phyloP scores from a whole-genome alignment of 2,329 filamentous ascomycete genomes.

The Sphaerulina vaccinii region DNA sequence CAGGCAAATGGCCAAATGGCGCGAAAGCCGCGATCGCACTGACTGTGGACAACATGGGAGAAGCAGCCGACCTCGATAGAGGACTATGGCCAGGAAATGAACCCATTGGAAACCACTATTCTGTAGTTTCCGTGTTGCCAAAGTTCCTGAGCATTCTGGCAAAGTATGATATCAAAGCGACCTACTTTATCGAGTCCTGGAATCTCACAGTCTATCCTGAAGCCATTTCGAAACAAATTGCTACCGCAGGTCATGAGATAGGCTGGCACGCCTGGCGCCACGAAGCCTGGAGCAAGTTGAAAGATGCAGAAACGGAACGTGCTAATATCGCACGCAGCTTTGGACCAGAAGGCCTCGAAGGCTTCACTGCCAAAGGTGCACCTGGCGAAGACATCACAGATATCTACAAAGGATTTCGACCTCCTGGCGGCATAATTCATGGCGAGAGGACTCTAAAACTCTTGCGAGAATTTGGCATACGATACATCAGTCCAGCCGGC shows the following conservation, averaged over 20 bases:
- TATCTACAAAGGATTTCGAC: conserved; percentile 35
- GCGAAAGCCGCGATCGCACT: conserved; percentile 32
- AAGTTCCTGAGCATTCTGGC: conserved; percentile 30
- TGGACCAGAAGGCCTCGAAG: conserved; percentile 23
- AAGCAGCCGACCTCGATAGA: conserved; percentile 37
- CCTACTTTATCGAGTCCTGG: conserved; percentile 39
- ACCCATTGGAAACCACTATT: conserved; percentile 34
- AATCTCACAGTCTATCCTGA: conserved; percentile 32
- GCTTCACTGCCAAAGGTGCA: conserved; percentile 15
- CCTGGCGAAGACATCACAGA: conserved; percentile 16
- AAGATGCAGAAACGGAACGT: conserved; percentile 25
- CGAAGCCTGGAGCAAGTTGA: conserved; percentile 36
- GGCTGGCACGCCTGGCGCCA: conserved; percentile 39
- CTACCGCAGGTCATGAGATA: conserved; percentile 33
- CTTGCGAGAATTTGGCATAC: conserved; percentile 32
- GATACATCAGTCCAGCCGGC: conserved; percentile 37
- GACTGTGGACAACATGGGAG: conserved; percentile 39
- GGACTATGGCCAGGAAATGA: conserved; percentile 30
- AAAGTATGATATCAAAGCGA: conserved; percentile 32
- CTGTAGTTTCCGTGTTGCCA: conserved; percentile 32
- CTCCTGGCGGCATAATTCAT: conserved; percentile 35
- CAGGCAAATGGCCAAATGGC: conserved; percentile 34
- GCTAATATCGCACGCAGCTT: conserved; percentile 34
- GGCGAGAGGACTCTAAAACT: conserved; percentile 34
- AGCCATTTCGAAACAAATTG: conserved; percentile 26